Percentiles rank a stretch among this genome's conserved stretches.
phyloP scores from a whole-genome alignment of 495 filamentous ascomycete species.

The Penicillium tannophilum region DNA sequence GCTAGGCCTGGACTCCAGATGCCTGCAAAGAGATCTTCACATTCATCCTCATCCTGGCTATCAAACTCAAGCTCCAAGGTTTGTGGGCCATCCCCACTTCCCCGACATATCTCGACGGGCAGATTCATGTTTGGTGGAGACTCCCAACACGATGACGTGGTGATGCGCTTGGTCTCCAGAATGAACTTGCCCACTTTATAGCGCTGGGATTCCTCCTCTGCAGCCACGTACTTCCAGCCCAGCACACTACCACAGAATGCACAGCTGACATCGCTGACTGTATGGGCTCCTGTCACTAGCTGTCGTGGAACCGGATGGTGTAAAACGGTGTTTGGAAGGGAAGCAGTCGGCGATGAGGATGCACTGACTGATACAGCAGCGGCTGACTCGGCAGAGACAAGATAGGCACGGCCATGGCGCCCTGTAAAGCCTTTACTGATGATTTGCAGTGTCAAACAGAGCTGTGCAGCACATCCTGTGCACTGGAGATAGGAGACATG shows the following conservation, averaged over 20 bases:
- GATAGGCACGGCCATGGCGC: conserved; percentile 90
- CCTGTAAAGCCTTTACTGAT: conserved; percentile 92
- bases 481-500: conserved; percentile 70
- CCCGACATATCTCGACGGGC: background rate
- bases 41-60: conserved; percentile 91
- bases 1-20: conserved; percentile 78
- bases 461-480: conserved; percentile 68
- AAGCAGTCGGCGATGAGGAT: conserved; percentile 35
- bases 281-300: conserved; percentile 77
- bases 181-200: conserved; percentile 98
- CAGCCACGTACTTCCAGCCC: conserved; percentile 93
- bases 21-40: conserved; percentile 88
- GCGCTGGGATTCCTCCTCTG: conserved; percentile 74
- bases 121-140: conserved; percentile 28
- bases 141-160: conserved; percentile 69
- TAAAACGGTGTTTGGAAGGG: conserved; percentile 57
- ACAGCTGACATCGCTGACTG: conserved; percentile 59
- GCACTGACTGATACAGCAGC: conserved; percentile 33
- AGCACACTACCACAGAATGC: conserved; percentile 66
- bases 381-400: conserved; percentile 59
- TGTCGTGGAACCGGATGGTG: conserved; percentile 67
- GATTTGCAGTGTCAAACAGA: conserved; percentile 77
- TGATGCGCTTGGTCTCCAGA: conserved; percentile 79
- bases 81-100: conserved; percentile 1
- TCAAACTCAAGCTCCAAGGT: conserved; percentile 69